Conservation (phyloP, 1,284 basidiomycete genomes). For the Schizophyllum commune region DNA sequence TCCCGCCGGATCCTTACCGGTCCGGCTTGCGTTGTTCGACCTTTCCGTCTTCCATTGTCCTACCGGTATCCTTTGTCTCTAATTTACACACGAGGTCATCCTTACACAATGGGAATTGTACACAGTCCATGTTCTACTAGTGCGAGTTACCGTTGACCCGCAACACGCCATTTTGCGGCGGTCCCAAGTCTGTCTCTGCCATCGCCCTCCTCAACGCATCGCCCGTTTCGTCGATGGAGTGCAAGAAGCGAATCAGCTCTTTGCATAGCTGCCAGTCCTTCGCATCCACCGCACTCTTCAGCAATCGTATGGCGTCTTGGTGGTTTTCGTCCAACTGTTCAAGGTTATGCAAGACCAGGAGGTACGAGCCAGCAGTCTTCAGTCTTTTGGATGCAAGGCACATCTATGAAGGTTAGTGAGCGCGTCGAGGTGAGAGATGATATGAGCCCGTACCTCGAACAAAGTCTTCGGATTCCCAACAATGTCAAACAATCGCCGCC, state of each 20-base stretch:
- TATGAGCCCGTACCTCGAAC: conserved; percentile 63
- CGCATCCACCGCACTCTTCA: conserved; percentile 65
- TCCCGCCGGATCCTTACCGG: neutral
- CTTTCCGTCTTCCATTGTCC: neutral
- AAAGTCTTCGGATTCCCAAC: conserved; percentile 86
- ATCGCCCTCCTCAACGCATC: conserved; percentile 58
- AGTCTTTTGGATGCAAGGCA: conserved; percentile 73
- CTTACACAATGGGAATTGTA: neutral
- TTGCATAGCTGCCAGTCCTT: conserved; percentile 80
- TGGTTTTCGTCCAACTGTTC: conserved; percentile 82
- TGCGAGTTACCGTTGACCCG: neutral
- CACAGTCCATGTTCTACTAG: neutral
- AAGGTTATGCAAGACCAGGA: conserved; percentile 89
- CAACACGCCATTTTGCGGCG: neutral
- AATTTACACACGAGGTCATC: neutral
- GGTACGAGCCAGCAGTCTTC: conserved; percentile 88
- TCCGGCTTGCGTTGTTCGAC: neutral
- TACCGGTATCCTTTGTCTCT: neutral
- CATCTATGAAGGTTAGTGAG: conserved; percentile 34
- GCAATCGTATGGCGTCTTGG: conserved; percentile 70
- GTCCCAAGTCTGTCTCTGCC: conserved; percentile 27
- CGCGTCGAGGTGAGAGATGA: neutral
- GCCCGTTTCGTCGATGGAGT: conserved; percentile 85
- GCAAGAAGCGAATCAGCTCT: conserved; percentile 87
- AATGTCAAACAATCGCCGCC: conserved; percentile 83